Conservation (phyloP, 75 land plant genomes). For the Picea glauca region DNA sequence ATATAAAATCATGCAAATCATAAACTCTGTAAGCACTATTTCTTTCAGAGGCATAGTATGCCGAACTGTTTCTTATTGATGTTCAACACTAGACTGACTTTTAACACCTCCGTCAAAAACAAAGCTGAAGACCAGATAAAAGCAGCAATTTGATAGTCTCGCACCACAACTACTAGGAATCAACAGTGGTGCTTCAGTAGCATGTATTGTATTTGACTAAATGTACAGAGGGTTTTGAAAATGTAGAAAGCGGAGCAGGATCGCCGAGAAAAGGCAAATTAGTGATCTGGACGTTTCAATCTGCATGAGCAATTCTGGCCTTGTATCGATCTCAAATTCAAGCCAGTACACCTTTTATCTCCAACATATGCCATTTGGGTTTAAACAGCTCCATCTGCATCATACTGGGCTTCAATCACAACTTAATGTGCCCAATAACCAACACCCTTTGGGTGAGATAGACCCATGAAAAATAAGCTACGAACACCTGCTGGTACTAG, state of each 20-base stretch:
- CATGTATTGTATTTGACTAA: too few relatives aligned
- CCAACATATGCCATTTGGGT: too few relatives aligned
- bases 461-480: too few relatives aligned
- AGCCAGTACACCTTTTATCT: too few relatives aligned
- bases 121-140: conserved; percentile 2
- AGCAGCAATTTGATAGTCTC: background rate
- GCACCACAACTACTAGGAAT: too few relatives aligned
- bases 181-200: too few relatives aligned
- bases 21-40: background rate
- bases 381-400: too few relatives aligned
- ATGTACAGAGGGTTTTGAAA: too few relatives aligned
- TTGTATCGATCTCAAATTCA: too few relatives aligned
- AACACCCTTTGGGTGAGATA: background rate
- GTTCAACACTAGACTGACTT: background rate
- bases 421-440: background rate
- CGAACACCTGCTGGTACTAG: too few relatives aligned
- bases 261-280: background rate
- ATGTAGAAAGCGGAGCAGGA: background rate
- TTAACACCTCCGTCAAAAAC: background rate
- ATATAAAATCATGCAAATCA: too few relatives aligned
- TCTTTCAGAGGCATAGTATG: background rate
- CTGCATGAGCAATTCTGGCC: background rate
- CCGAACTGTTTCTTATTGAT: background rate
- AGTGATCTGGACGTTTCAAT: background rate
- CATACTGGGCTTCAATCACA: too few relatives aligned